These are phyloP conservation scores for Geoglossum glabrum DNA, from an alignment of 495 filamentous ascomycete genomes.

Conservation along the genomic window DNA sequence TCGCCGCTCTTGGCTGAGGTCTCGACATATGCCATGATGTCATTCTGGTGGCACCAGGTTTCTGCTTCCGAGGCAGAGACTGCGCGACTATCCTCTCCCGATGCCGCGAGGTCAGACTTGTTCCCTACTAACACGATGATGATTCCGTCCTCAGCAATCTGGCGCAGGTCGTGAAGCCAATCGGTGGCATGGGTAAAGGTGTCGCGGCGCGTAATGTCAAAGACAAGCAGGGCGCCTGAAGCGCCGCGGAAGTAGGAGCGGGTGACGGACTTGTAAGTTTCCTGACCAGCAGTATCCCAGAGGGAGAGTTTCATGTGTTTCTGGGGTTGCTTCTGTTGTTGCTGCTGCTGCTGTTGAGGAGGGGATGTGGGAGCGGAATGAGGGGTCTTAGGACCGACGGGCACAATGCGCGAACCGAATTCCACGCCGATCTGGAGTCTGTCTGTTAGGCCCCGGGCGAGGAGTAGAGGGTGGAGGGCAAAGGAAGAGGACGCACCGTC, in stretches of 20 bases:
- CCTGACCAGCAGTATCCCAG: conserved; percentile 95
- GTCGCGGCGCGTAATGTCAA: conserved; percentile 71
- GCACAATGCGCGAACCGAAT: conserved; percentile 84
- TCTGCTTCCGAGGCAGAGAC: conserved; percentile 63
- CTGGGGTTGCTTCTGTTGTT: conserved; percentile 17
- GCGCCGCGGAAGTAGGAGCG: conserved; percentile 90
- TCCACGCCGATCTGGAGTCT: conserved; percentile 58
- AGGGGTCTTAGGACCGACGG: conserved; percentile 76
- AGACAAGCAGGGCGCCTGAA: conserved; percentile 78
- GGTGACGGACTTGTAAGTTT: conserved; percentile 91
- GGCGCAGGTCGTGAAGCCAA: conserved; percentile 82
- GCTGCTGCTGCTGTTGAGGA: conserved; percentile 8
- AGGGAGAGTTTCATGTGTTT: conserved; percentile 57
- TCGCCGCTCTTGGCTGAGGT: conserved; percentile 90
- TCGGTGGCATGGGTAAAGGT: conserved; percentile 70
- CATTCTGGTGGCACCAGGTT: conserved; percentile 68
- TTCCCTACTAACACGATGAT: conserved; percentile 89
- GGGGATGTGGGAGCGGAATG: conserved; percentile 27
- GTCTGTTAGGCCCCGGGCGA: not conserved
- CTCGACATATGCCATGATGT: conserved; percentile 76
- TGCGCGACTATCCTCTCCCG: conserved; percentile 32
- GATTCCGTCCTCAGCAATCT: conserved; percentile 85
- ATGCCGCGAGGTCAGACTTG: conserved; percentile 59
- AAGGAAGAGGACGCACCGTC: conserved; percentile 22
- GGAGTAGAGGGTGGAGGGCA: not conserved